A percentile compares a stretch with the other conserved stretches of the same genome.
phyloP scores from a whole-genome alignment of 192 early-diverging fungal genomes.

The Backusella luteola region DNA sequence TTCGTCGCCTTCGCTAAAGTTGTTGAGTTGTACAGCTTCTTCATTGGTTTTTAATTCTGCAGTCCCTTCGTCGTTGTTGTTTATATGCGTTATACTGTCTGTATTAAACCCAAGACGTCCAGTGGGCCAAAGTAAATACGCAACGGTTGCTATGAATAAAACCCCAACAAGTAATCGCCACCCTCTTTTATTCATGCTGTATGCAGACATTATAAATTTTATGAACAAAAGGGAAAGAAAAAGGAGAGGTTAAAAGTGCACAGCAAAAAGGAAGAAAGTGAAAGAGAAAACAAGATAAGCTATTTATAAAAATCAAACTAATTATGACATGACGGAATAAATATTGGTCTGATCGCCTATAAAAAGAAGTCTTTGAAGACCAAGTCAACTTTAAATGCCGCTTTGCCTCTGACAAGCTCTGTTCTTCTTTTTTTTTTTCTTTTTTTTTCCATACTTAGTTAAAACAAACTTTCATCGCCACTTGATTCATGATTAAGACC shows the following conservation, averaged over 20 bases:
- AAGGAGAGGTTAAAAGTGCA: background rate
- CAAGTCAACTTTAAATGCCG: background rate
- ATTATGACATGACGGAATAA: conserved; percentile 4
- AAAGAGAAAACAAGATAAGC: background rate
- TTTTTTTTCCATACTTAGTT: background rate
- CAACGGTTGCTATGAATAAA: background rate
- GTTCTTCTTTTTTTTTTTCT: background rate
- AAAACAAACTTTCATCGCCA: background rate
- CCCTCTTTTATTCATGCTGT: conserved; percentile 3
- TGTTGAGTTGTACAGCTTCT: background rate
- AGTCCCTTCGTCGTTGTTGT: background rate
- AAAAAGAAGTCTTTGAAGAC: background rate
- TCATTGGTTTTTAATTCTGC: background rate
- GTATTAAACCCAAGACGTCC: background rate
- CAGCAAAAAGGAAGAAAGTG: background rate
- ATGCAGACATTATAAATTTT: background rate
- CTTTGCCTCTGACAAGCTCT: background rate
- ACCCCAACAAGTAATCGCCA: background rate
- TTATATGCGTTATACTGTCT: background rate
- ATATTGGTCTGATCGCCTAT: conserved; percentile 1
- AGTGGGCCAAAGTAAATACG: background rate
- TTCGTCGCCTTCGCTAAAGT: background rate
- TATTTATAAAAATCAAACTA: background rate
- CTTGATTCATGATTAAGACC: background rate
- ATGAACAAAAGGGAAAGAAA: background rate